Conservation (phyloP, 768 basidiomycete species). For the Tricholoma matsutake region DNA sequence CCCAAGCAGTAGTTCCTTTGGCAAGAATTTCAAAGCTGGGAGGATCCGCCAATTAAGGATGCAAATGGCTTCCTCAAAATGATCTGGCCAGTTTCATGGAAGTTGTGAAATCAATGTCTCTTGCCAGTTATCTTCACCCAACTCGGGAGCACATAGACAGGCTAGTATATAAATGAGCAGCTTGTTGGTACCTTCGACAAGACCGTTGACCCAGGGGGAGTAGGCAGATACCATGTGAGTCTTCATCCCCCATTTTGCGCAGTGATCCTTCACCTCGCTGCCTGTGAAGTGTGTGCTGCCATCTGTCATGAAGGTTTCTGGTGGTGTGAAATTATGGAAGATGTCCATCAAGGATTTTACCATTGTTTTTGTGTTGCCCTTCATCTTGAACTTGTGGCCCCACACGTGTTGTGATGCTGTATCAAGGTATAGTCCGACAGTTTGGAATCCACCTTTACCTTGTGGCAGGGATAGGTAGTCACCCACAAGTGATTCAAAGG, state of each 20-base stretch:
- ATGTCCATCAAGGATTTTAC: too few relatives aligned
- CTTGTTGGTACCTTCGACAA: slow-evolving; percentile 32
- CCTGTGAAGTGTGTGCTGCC: too few relatives aligned
- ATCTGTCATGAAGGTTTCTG: slow-evolving; percentile 35
- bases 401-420: slow-evolving; percentile 27
- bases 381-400: slow-evolving; percentile 25
- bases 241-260: slow-evolving; percentile 15
- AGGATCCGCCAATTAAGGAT: slow-evolving; percentile 21
- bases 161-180: slow-evolving; percentile 24
- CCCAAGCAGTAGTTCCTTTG: slow-evolving; percentile 30
- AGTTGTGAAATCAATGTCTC: slow-evolving; percentile 15
- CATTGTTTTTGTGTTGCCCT: slow-evolving; percentile 27
- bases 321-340: background rate
- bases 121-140: too few relatives aligned
- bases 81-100: slow-evolving; percentile 28
- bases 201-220: slow-evolving; percentile 39
- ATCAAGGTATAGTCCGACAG: slow-evolving; percentile 19
- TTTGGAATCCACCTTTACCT: too few relatives aligned
- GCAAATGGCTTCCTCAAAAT: slow-evolving; percentile 26
- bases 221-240: slow-evolving; percentile 27
- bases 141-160: slow-evolving; percentile 31
- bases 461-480: too few relatives aligned
- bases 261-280: slow-evolving; percentile 25
- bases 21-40: slow-evolving; percentile 23
- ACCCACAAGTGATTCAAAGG: too few relatives aligned